These are phyloP conservation scores for Venturia effusa DNA, from an alignment of 2,329 filamentous ascomycete species.

Conservation along the genomic window DNA sequence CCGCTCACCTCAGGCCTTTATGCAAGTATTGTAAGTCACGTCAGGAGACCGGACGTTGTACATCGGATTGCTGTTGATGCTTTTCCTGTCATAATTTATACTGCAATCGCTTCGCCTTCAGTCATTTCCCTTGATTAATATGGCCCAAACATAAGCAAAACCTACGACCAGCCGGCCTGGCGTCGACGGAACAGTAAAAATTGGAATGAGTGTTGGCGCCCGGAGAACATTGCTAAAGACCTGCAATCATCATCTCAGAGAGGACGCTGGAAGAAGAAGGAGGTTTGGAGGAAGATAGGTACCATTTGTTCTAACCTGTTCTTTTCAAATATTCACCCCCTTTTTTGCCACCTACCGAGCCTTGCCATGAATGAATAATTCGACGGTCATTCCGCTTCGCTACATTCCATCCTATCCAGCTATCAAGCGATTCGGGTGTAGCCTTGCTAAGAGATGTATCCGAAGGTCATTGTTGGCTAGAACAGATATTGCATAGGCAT, in stretches of 20 bases:
- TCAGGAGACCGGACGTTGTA: conserved; percentile 23
- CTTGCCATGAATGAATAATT: neutral
- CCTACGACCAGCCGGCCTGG: neutral
- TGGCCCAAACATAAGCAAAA: neutral
- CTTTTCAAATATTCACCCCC: neutral
- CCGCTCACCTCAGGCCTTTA: conserved; percentile 22
- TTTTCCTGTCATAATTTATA: conserved; percentile 39
- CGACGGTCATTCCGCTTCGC: neutral
- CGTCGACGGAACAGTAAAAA: neutral
- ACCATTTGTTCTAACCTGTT: neutral
- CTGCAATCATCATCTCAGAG: neutral
- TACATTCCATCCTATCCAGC: neutral
- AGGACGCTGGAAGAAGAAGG: neutral
- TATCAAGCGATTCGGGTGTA: neutral
- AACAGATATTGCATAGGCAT: neutral
- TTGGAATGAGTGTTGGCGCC: neutral
- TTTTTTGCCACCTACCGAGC: neutral
- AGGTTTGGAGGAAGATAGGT: neutral
- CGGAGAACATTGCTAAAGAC: too few species aligned
- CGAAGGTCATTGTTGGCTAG: neutral
- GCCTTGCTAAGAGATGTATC: neutral
- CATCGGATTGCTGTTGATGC: conserved; percentile 26
- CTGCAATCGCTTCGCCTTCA: conserved; percentile 26
- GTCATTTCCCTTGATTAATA: conserved; percentile 31
- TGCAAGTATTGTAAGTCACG: conserved; percentile 27